These are phyloP conservation scores for Straminergon stramineum DNA, from an alignment of 225 moss, liverwort and hornwort genomes.

Conservation along the genomic window DNA sequence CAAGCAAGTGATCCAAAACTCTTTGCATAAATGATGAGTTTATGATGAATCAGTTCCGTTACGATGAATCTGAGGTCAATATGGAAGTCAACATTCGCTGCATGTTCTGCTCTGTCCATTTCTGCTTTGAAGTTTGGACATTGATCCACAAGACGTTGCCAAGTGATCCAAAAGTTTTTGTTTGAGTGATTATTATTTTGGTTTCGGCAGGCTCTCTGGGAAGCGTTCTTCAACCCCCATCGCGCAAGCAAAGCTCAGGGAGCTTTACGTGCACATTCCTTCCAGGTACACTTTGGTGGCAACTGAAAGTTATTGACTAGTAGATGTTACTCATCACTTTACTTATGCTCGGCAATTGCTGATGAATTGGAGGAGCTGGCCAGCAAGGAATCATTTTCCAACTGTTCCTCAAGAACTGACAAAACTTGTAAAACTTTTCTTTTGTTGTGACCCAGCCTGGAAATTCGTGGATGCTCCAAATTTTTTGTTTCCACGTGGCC, in stretches of 20 bases:
- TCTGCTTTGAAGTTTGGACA: not conserved
- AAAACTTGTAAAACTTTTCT: not conserved
- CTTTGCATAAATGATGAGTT: not conserved
- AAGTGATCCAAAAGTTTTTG: not conserved
- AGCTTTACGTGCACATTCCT: not conserved
- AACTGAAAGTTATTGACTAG: not conserved
- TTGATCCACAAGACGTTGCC: not conserved
- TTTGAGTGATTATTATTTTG: not conserved
- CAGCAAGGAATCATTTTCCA: not conserved
- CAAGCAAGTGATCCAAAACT: not conserved
- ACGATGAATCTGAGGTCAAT: not conserved
- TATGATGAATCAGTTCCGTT: not conserved
- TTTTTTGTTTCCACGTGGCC: not conserved
- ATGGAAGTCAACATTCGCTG: not conserved
- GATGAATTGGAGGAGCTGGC: not conserved
- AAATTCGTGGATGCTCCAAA: not conserved
- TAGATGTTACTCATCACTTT: not conserved
- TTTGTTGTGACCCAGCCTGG: not conserved
- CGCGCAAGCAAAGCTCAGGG: not conserved
- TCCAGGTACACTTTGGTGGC: not conserved
- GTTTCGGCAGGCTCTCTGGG: not conserved
- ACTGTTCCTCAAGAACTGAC: conserved; percentile 9
- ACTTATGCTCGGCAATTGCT: not conserved
- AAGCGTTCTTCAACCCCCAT: not conserved
- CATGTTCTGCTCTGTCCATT: not conserved